phyloP scores from a whole-genome alignment of 2,329 filamentous ascomycete species.

The Aspergillus pseudotamarii region DNA sequence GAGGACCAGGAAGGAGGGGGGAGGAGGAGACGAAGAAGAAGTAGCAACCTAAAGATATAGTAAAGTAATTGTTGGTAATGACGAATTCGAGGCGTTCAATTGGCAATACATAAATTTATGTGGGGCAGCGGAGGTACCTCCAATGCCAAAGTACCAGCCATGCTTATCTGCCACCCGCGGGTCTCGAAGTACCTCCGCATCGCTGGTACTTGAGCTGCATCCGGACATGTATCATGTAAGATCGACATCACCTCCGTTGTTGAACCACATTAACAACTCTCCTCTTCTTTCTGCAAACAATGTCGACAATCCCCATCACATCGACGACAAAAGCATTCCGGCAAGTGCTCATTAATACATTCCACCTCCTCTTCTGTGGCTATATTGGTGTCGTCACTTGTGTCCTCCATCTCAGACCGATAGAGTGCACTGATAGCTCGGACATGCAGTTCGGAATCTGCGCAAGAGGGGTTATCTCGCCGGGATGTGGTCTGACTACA shows the following conservation, averaged over 20 bases:
- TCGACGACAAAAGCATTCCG: background rate
- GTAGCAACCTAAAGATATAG: background rate
- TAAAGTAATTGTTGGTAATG: background rate
- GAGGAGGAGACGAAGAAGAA: background rate
- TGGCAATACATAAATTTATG: background rate
- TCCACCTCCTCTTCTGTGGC: background rate
- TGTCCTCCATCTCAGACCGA: background rate
- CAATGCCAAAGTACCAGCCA: background rate
- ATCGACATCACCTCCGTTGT: background rate
- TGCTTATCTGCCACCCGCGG: background rate
- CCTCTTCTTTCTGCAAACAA: background rate
- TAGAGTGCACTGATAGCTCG: background rate
- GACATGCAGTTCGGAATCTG: background rate
- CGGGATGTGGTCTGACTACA: background rate
- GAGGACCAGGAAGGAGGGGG: background rate
- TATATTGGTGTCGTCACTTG: background rate
- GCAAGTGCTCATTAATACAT: background rate
- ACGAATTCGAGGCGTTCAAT: background rate
- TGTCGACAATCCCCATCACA: background rate
- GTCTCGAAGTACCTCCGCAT: background rate
- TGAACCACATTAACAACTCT: background rate
- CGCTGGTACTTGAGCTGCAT: background rate
- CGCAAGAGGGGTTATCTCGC: background rate
- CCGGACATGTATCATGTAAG: background rate
- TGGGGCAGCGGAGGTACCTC: background rate